Evolutionary conservation across 768 basidiomycete genomes (phyloP).

Genomic region (Cyathus striatus): DNA sequence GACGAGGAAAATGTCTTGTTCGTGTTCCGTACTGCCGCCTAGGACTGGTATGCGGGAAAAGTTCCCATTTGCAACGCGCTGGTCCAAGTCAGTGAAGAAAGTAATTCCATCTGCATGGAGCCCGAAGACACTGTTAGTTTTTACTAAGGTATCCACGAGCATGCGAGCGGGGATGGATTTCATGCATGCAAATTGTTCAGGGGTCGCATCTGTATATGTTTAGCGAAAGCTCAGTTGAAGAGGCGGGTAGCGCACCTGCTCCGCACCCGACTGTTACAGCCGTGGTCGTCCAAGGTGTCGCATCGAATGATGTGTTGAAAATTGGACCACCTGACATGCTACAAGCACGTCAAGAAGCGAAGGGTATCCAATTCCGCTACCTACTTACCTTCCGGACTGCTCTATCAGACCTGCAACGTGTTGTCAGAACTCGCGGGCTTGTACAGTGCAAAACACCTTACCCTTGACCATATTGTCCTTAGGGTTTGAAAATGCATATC

Average conservation of each 20-base stretch:
- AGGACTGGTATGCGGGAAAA: constrained; percentile 25
- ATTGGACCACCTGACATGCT: too few relatives aligned
- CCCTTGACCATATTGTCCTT: constrained; percentile 24
- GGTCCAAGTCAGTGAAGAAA: constrained; percentile 22
- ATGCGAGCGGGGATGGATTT: constrained; percentile 21
- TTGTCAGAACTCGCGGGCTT: neutral
- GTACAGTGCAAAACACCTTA: constrained; percentile 1
- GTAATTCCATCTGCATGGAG: constrained; percentile 29
- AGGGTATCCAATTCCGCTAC: neutral
- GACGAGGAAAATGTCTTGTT: constrained; percentile 29
- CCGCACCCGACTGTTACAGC: constrained; percentile 26
- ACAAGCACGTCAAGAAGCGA: constrained; percentile 1
- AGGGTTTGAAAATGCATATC: constrained; percentile 27
- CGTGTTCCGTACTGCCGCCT: constrained; percentile 25
- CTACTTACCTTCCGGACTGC: constrained; percentile 28
- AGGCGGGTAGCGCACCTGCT: constrained; percentile 13
- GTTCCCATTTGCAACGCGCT: constrained; percentile 18
- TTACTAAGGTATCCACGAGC: constrained; percentile 26
- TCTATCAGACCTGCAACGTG: constrained; percentile 22
- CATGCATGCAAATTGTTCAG: constrained; percentile 30
- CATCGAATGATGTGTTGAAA: constrained; percentile 5
- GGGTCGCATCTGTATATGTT: constrained; percentile 11
- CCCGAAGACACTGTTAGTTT: constrained; percentile 18
- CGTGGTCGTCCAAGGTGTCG: constrained; percentile 23
- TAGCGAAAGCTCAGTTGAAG: constrained; percentile 2